phyloP scores from a whole-genome alignment of 768 basidiomycete genomes.

The Clitopilus hobsonii region DNA sequence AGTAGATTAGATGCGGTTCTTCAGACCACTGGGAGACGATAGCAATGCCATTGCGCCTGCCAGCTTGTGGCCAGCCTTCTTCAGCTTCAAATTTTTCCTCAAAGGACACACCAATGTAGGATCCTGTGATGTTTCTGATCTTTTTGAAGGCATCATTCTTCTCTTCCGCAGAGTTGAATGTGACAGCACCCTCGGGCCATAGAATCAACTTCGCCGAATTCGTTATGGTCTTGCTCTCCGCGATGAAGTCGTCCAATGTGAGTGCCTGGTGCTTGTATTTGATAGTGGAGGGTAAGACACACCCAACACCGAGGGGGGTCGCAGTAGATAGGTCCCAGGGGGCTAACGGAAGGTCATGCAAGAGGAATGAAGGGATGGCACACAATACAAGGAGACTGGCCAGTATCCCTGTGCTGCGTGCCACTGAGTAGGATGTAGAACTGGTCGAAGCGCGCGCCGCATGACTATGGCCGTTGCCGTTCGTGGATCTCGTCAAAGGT shows the following conservation, averaged over 20 bases:
- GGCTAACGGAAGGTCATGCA: constrained; percentile 25
- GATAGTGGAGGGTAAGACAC: constrained; percentile 52
- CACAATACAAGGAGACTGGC: constrained; percentile 36
- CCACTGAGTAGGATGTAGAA: constrained; percentile 10
- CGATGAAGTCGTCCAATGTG: constrained; percentile 56
- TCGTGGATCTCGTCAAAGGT: not conserved
- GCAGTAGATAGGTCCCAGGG: constrained; percentile 21
- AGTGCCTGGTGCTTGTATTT: constrained; percentile 35
- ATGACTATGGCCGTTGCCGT: not conserved
- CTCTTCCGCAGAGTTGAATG: constrained; percentile 49
- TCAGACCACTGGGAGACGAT: constrained; percentile 40
- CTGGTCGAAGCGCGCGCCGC: constrained; percentile 8
- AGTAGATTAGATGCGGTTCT: constrained; percentile 47
- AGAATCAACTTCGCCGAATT: constrained; percentile 51
- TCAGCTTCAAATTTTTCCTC: constrained; percentile 50
- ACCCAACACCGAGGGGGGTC: constrained; percentile 64
- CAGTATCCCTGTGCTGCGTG: constrained; percentile 28
- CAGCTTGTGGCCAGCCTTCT: constrained; percentile 30
- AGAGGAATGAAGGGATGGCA: constrained; percentile 51
- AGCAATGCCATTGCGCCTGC: constrained; percentile 59
- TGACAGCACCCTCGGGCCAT: constrained; percentile 80
- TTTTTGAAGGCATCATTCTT: constrained; percentile 42
- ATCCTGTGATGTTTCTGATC: constrained; percentile 33
- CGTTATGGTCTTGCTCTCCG: constrained; percentile 44
- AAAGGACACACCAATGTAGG: constrained; percentile 68